phyloP scores from a whole-genome alignment of 108 stramenopile genomes.

The Bacterosira constricta region DNA sequence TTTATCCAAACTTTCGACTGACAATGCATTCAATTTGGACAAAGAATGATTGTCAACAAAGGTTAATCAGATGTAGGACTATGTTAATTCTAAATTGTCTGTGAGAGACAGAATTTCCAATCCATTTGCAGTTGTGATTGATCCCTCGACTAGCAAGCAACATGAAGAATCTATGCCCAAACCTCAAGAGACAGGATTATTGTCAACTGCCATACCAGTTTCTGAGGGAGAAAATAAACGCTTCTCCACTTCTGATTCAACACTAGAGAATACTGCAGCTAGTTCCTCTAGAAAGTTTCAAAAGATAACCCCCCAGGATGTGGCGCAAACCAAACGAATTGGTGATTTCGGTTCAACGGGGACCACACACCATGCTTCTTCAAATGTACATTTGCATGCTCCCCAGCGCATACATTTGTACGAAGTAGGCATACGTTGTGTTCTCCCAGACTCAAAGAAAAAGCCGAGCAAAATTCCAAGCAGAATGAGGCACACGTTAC shows the following conservation, averaged over 20 bases:
- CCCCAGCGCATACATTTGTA: too few relatives aligned
- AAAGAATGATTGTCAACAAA: not conserved
- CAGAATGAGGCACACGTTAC: too few relatives aligned
- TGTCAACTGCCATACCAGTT: not conserved
- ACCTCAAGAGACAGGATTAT: not conserved
- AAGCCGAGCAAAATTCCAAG: too few relatives aligned
- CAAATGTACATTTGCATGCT: not conserved
- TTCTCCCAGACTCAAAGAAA: not conserved
- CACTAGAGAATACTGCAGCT: not conserved
- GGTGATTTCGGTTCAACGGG: not conserved
- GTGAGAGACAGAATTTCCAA: too few relatives aligned
- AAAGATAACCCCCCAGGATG: not conserved
- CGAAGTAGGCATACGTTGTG: not conserved
- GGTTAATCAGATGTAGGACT: not conserved
- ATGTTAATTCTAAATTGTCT: not conserved
- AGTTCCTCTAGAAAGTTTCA: not conserved
- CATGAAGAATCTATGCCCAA: not conserved
- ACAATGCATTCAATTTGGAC: not conserved
- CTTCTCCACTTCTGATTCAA: not conserved
- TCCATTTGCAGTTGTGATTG: too few relatives aligned
- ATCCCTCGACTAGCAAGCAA: not conserved
- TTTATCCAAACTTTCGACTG: not conserved
- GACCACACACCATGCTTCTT: not conserved
- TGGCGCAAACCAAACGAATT: not conserved
- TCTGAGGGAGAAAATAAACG: too few relatives aligned